Percentiles rank a stretch among this genome's conserved stretches.
phyloP scores from a whole-genome alignment of 2,329 filamentous ascomycete genomes.

The Dothideomycetes sp. region DNA sequence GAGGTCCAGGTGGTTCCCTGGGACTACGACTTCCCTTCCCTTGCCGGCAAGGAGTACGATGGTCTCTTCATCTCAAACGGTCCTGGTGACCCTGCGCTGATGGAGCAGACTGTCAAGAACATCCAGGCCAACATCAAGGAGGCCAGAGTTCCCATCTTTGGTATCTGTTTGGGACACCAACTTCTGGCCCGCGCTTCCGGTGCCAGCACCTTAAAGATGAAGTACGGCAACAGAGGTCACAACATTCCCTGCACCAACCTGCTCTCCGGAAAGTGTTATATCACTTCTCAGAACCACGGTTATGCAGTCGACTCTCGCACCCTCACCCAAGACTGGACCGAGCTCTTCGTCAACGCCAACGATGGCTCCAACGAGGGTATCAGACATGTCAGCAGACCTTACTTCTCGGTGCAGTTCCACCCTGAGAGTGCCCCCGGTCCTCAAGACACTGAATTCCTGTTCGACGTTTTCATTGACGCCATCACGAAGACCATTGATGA shows the following conservation, averaged over 20 bases:
- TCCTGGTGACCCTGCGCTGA: conserved; percentile 84
- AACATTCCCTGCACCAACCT: conserved; percentile 97
- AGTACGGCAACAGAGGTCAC: conserved; percentile 97
- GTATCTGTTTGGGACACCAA: conserved; percentile 94
- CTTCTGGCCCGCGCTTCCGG: conserved; percentile 81
- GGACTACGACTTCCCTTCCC: conserved; percentile 80
- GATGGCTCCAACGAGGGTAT: conserved; percentile 98
- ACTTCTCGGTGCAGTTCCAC: conserved; percentile 99
- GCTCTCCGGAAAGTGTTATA: conserved; percentile 93
- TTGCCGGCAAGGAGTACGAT: conserved; percentile 77
- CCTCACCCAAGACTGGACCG: conserved; percentile 72
- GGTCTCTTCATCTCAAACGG: conserved; percentile 97
- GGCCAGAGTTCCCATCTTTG: conserved; percentile 79
- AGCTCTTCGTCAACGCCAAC: conserved; percentile 96
- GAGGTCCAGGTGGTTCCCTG: conserved; percentile 93
- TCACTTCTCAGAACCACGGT: conserved; percentile 97
- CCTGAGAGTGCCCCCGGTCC: conserved; percentile 94
- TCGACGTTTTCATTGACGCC: conserved; percentile 89
- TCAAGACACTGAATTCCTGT: conserved; percentile 89
- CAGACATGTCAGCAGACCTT: conserved; percentile 72
- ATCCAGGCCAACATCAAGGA: conserved; percentile 67
- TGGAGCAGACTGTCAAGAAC: conserved; percentile 70
- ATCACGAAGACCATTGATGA: conserved; percentile 65
- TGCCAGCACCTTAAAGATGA: conserved; percentile 86
- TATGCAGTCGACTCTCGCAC: conserved; percentile 79